Evolutionary conservation across 179 eudicot species (phyloP).

Genomic region (Pouteria campechiana): DNA sequence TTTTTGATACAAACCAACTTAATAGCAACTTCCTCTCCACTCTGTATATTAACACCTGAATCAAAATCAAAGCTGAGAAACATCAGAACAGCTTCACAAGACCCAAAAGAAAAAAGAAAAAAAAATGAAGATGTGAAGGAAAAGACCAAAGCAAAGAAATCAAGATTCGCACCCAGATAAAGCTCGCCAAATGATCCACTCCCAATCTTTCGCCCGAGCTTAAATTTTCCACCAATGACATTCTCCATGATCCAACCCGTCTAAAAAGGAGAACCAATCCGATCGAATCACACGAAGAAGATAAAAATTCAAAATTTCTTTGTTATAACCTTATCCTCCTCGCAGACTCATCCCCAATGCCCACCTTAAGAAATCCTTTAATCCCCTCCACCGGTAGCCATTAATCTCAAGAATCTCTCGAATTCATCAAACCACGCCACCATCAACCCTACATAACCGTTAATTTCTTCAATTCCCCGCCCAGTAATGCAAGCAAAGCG

Average conservation of each 20-base stretch:
- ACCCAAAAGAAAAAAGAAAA: too few relatives aligned
- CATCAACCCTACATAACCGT: too few relatives aligned
- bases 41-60: slow-evolving; percentile 26
- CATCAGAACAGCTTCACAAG: too few relatives aligned
- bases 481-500: too few relatives aligned
- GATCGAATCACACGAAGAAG: not conserved
- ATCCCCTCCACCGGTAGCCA: too few relatives aligned
- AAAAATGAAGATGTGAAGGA: not conserved
- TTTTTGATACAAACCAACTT: slow-evolving; percentile 36
- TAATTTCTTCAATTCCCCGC: too few relatives aligned
- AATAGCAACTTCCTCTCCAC: slow-evolving; percentile 36
- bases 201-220: slow-evolving; percentile 91
- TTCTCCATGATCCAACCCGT: slow-evolving; percentile 44
- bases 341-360: too few relatives aligned
- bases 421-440: too few relatives aligned
- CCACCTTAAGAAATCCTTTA: too few relatives aligned
- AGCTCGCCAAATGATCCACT: slow-evolving; percentile 97
- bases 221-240: slow-evolving; percentile 77
- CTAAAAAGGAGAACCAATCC: not conserved
- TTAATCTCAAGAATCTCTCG: too few relatives aligned
- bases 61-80: too few relatives aligned
- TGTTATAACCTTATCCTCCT: not conserved
- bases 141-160: not conserved
- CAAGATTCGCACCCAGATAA: slow-evolving; percentile 88
- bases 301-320: slow-evolving; percentile 1